These are phyloP conservation scores for Achaetomium macrosporum DNA, from an alignment of 2,329 filamentous ascomycete species.

Conservation along the genomic window DNA sequence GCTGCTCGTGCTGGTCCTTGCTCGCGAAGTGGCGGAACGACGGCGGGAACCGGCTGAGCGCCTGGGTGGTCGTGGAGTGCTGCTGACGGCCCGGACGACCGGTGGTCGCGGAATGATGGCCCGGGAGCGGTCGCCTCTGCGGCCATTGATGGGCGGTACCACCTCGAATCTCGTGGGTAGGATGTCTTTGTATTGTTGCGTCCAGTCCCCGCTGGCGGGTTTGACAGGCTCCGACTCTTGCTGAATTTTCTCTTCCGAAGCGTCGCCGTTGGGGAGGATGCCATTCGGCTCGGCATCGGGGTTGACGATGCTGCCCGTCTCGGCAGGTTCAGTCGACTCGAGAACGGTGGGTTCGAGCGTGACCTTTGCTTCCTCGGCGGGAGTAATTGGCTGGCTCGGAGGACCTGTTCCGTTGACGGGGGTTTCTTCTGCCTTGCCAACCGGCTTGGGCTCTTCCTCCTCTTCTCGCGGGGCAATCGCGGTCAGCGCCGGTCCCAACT, in stretches of 20 bases:
- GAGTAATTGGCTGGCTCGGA: constrained; percentile 23
- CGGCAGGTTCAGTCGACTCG: constrained; percentile 36
- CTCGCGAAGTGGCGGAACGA: constrained; percentile 32
- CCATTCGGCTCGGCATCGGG: constrained; percentile 26
- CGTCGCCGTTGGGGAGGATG: constrained; percentile 18
- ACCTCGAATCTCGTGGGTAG: constrained; percentile 70
- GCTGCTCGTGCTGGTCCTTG: constrained; percentile 33
- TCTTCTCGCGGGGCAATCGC: constrained; percentile 85
- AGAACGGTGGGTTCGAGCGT: constrained; percentile 26
- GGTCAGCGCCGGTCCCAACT: constrained; percentile 73
- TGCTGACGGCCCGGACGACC: constrained; percentile 31
- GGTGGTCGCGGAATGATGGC: constrained; percentile 37
- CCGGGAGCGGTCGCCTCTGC: constrained; percentile 43
- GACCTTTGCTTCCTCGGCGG: constrained; percentile 29
- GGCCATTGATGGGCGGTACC: constrained; percentile 59
- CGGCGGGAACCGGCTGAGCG: constrained; percentile 33
- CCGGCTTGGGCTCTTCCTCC: constrained; percentile 44
- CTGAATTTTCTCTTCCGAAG: constrained; percentile 11
- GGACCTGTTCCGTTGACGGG: constrained; percentile 31
- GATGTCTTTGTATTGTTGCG: constrained; percentile 48
- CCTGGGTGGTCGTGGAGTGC: constrained; percentile 35
- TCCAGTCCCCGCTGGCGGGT: constrained; percentile 37
- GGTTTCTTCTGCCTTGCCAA: constrained; percentile 28
- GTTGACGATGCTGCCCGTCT: constrained; percentile 15
- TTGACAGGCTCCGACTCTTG: constrained; percentile 22